A percentile compares a stretch with the other conserved stretches of the same genome.
These are phyloP conservation scores for Globisporangium radiosum DNA, from an alignment of 352 stramenopile species.

Conservation along the genomic window DNA sequence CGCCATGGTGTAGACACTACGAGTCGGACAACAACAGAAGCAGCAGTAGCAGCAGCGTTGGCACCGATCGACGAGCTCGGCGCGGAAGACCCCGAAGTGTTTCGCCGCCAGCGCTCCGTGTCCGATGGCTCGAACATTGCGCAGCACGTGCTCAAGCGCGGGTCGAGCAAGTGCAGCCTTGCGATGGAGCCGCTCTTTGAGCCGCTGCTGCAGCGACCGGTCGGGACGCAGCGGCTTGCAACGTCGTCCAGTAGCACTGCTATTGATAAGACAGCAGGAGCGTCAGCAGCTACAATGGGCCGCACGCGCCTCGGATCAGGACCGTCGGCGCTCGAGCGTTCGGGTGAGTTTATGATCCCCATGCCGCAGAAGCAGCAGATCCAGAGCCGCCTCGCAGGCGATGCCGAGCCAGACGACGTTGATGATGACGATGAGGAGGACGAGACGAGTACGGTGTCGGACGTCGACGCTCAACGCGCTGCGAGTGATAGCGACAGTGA, in stretches of 20 bases:
- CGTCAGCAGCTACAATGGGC: not conserved
- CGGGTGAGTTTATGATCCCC: constrained; percentile 15
- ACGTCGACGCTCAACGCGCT: constrained; percentile 5
- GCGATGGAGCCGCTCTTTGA: constrained; percentile 76
- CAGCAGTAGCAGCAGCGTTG: constrained; percentile 2
- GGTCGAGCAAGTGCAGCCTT: constrained; percentile 38
- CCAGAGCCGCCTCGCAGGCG: constrained; percentile 37
- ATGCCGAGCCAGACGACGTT: constrained; percentile 15
- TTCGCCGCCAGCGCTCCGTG: constrained; percentile 8
- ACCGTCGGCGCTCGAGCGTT: constrained; percentile 8
- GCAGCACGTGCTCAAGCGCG: constrained; percentile 6
- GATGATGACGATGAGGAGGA: constrained; percentile 5
- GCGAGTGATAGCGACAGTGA: not conserved
- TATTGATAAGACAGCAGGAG: not conserved
- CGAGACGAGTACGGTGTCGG: constrained; percentile 11
- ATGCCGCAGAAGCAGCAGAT: constrained; percentile 32
- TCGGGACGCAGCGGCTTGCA: constrained; percentile 44
- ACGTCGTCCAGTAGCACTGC: not conserved
- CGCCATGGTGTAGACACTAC: not conserved
- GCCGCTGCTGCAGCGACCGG: constrained; percentile 52
- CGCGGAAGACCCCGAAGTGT: constrained; percentile 9
- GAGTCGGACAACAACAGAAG: not conserved
- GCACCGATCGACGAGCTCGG: constrained; percentile 9
- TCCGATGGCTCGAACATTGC: constrained; percentile 14
- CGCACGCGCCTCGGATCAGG: constrained; percentile 1